A percentile compares a stretch with the other conserved stretches of the same genome.
Conservation (phyloP, 1,284 basidiomycete species). For the Takashimella tepidaria region DNA sequence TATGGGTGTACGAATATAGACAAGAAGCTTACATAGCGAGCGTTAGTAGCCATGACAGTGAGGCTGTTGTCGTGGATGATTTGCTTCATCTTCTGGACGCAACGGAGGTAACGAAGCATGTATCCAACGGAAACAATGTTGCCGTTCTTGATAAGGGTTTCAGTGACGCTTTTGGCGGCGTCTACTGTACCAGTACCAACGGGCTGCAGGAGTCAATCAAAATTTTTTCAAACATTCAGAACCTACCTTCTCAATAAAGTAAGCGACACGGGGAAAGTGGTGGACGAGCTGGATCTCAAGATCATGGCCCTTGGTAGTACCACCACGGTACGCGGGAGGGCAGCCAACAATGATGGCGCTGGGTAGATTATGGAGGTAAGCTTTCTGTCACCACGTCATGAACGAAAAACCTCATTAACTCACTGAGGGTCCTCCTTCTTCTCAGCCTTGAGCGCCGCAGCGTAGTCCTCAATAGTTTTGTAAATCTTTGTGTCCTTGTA, state of each 20-base stretch:
- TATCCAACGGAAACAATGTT: slow-evolving; percentile 85
- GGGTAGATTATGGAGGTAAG: slow-evolving; percentile 10
- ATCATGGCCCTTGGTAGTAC: slow-evolving; percentile 69
- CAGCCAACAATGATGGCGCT: slow-evolving; percentile 81
- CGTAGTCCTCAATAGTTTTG: slow-evolving; percentile 82
- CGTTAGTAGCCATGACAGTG: slow-evolving; percentile 95
- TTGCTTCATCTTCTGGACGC: slow-evolving; percentile 96
- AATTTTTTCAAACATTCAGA: not conserved
- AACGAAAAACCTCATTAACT: slow-evolving; percentile 13
- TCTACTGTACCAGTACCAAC: slow-evolving; percentile 72
- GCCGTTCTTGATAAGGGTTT: slow-evolving; percentile 61
- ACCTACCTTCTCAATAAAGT: slow-evolving; percentile 80
- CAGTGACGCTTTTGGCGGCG: slow-evolving; percentile 59
- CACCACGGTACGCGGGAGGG: slow-evolving; percentile 89
- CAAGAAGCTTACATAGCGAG: slow-evolving; percentile 66
- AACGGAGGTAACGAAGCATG: slow-evolving; percentile 89
- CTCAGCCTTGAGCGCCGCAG: slow-evolving; percentile 55
- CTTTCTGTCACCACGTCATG: not conserved
- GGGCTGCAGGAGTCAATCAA: slow-evolving; percentile 50
- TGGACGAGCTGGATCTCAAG: slow-evolving; percentile 87
- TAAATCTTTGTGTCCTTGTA: slow-evolving; percentile 88
- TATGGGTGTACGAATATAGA: not conserved
- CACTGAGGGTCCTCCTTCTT: slow-evolving; percentile 50
- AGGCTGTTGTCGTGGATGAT: slow-evolving; percentile 92
- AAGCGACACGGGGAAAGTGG: slow-evolving; percentile 80